Evolutionary conservation across 805 yeast species (phyloP).

Genomic region (Candida suzukii): DNA sequence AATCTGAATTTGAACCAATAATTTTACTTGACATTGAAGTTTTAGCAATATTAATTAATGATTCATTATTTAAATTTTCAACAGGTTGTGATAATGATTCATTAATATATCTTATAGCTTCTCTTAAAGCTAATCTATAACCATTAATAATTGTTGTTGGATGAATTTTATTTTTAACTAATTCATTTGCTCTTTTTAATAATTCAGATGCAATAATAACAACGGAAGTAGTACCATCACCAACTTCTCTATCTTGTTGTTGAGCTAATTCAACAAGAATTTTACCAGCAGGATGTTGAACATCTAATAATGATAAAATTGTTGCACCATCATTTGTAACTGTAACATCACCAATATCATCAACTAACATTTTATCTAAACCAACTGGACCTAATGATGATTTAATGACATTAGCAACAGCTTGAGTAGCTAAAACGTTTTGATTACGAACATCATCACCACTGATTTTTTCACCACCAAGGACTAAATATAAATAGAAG

Average conservation of each 20-base stretch:
- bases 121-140: conserved; percentile 86
- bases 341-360: conserved; percentile 97
- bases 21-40: conserved; percentile 97
- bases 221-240: conserved; percentile 97
- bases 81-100: conserved; percentile 81
- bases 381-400: conserved; percentile 98
- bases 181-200: conserved; percentile 85
- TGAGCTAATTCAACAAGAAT: conserved; percentile 95
- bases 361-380: conserved; percentile 95
- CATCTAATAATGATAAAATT: conserved; percentile 81
- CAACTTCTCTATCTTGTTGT: conserved; percentile 98
- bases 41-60: conserved; percentile 85
- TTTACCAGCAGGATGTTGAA: conserved; percentile 98
- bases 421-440: conserved; percentile 88
- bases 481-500: conserved; percentile 30
- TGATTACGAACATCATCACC: conserved; percentile 97
- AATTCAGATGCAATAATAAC: conserved; percentile 94
- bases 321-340: conserved; percentile 99
- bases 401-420: conserved; percentile 78
- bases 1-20: conserved; percentile 89
- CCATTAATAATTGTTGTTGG: conserved; percentile 98
- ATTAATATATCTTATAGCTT: conserved; percentile 78
- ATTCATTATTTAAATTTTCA: conserved; percentile 72
- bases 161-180: conserved; percentile 89
- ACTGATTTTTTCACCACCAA: conserved; percentile 92